Evolutionary conservation across 2,329 filamentous ascomycete species (phyloP).

Genomic region (Pseudogymnoascus sp.): DNA sequence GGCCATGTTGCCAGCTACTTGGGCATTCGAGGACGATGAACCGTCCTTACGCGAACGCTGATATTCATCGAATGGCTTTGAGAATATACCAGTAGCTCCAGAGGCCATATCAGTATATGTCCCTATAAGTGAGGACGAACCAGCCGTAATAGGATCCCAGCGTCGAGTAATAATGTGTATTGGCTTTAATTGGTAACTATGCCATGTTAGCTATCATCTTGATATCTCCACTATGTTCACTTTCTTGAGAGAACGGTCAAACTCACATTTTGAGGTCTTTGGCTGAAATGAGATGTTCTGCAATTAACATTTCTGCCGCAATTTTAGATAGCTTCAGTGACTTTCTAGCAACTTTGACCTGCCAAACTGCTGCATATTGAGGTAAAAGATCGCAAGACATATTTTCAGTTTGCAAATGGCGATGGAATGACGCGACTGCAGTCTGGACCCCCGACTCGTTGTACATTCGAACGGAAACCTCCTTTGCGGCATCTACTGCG

Average conservation of each 20-base stretch:
- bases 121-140: constrained; percentile 16
- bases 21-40: constrained; percentile 14
- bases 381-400: constrained; percentile 32
- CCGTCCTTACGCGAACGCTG: neutral
- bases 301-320: constrained; percentile 45
- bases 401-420: constrained; percentile 29
- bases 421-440: constrained; percentile 36
- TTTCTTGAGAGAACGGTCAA: constrained; percentile 33
- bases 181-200: constrained; percentile 38
- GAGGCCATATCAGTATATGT: constrained; percentile 8
- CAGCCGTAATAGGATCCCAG: constrained; percentile 28
- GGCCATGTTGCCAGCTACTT: constrained; percentile 11
- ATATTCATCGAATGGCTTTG: constrained; percentile 8
- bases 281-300: constrained; percentile 45
- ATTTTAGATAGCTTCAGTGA: constrained; percentile 41
- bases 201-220: constrained; percentile 20
- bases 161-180: constrained; percentile 28
- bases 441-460: constrained; percentile 33
- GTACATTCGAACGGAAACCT: constrained; percentile 31
- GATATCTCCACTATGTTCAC: constrained; percentile 41
- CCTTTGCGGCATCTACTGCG: constrained; percentile 26
- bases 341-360: constrained; percentile 32
- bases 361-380: constrained; percentile 46
- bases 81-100: constrained; percentile 13
- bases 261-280: constrained; percentile 38